Evolutionary conservation across 2,329 filamentous ascomycete species (phyloP).

Genomic region (Aspergillus pseudoglaucus): DNA sequence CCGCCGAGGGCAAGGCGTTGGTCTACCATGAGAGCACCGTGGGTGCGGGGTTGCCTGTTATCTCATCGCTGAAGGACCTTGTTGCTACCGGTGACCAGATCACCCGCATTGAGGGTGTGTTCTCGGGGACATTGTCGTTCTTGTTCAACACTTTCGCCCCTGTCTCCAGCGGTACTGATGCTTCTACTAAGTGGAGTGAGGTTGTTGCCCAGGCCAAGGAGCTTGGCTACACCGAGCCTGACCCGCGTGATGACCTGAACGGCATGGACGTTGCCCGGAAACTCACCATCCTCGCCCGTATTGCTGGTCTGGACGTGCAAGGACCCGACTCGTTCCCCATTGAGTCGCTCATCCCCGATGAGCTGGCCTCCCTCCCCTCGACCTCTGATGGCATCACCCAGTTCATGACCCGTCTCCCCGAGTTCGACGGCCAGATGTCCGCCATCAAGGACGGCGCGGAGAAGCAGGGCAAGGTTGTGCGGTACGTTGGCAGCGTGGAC

Average conservation of each 20-base stretch:
- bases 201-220: constrained; percentile 91
- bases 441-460: constrained; percentile 77
- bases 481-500: constrained; percentile 92
- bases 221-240: constrained; percentile 85
- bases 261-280: constrained; percentile 91
- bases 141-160: constrained; percentile 97
- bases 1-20: constrained; percentile 59
- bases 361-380: constrained; percentile 68
- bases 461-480: constrained; percentile 80
- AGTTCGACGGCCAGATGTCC: constrained; percentile 88
- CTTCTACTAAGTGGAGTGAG: constrained; percentile 70
- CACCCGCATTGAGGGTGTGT: constrained; percentile 90
- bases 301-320: constrained; percentile 74
- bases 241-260: constrained; percentile 80
- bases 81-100: constrained; percentile 89
- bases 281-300: constrained; percentile 83
- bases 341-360: constrained; percentile 83
- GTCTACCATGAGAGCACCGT: constrained; percentile 95
- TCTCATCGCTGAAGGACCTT: constrained; percentile 91
- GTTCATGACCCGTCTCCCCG: constrained; percentile 72
- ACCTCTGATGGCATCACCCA: constrained; percentile 58
- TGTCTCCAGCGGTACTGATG: constrained; percentile 52
- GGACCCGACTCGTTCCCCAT: constrained; percentile 87
- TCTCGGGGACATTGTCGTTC: constrained; percentile 96
- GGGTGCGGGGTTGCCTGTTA: constrained; percentile 85